phyloP scores from a whole-genome alignment of 2,329 filamentous ascomycete species.

The Colletotrichum tropicale region DNA sequence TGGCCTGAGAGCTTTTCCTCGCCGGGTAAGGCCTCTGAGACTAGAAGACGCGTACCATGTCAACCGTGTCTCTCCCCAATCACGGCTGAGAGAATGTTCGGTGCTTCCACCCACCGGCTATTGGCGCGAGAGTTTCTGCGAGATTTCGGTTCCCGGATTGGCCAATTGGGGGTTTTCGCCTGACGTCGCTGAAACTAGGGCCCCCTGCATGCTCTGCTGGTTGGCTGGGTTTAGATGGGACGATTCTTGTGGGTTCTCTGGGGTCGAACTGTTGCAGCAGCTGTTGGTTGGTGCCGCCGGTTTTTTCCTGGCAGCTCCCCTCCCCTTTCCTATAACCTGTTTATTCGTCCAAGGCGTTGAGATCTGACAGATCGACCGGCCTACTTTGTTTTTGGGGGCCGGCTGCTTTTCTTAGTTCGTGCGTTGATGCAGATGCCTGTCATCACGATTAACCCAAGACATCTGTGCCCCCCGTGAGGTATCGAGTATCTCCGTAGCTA shows the following conservation, averaged over 20 bases:
- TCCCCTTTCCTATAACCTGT: not conserved
- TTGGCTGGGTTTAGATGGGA: not conserved
- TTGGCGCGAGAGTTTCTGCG: slow-evolving; percentile 15
- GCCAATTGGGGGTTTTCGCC: not conserved
- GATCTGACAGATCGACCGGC: not conserved
- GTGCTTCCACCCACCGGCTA: slow-evolving; percentile 4
- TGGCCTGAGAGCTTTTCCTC: not conserved
- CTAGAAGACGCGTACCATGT: not conserved
- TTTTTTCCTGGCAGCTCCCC: not conserved
- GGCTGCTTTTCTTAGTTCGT: not conserved
- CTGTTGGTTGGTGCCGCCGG: not conserved
- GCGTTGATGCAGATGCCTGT: not conserved
- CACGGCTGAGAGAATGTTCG: not conserved
- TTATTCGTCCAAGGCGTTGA: not conserved
- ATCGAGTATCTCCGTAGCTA: not conserved
- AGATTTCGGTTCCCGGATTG: not conserved
- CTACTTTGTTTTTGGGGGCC: not conserved
- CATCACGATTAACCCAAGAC: not conserved
- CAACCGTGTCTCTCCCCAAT: not conserved
- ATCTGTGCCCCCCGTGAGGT: not conserved
- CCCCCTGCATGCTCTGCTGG: not conserved
- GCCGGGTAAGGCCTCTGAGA: not conserved
- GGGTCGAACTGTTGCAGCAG: not conserved
- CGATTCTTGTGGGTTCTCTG: slow-evolving; percentile 1
- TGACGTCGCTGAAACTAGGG: slow-evolving; percentile 7